Conservation (phyloP, 148 eudicot genomes). For the Fagopyrum esculentum region DNA sequence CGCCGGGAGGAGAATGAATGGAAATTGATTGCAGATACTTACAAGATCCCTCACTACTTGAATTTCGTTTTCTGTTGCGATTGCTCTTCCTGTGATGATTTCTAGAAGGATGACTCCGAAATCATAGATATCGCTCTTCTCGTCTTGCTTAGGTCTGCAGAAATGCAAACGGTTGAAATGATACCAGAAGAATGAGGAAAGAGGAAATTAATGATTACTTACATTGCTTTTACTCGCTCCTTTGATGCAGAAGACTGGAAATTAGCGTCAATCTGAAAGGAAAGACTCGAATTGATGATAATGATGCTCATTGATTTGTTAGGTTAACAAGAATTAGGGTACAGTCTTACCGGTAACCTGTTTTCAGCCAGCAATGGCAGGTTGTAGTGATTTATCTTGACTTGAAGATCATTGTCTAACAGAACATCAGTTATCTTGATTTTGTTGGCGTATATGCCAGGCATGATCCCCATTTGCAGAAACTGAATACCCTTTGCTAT, state of each 20-base stretch:
- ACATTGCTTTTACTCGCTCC: constrained; percentile 9
- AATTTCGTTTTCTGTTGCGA: constrained; percentile 36
- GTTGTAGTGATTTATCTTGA: constrained; percentile 60
- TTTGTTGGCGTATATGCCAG: constrained; percentile 54
- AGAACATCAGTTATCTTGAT: constrained; percentile 65
- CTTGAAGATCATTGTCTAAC: constrained; percentile 60
- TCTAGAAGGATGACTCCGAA: constrained; percentile 72
- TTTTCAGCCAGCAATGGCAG: constrained; percentile 58
- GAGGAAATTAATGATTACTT: not conserved
- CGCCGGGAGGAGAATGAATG: not conserved
- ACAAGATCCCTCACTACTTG: constrained; percentile 54
- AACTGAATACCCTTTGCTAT: constrained; percentile 81
- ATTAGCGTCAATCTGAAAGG: constrained; percentile 1
- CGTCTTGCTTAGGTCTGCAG: constrained; percentile 32
- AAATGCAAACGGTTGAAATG: not conserved
- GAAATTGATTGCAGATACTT: constrained; percentile 17
- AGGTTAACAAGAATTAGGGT: not conserved
- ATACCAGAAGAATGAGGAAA: not conserved
- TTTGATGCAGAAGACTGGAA: not conserved
- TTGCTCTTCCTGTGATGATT: constrained; percentile 51
- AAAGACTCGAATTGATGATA: constrained; percentile 15
- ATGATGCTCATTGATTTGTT: not conserved
- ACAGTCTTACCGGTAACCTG: constrained; percentile 34
- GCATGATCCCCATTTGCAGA: constrained; percentile 72
- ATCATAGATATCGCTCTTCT: constrained; percentile 55